A percentile compares a stretch with the other conserved stretches of the same genome.
These are phyloP conservation scores for Tetracladium setigerum DNA, from an alignment of 495 filamentous ascomycete genomes.

Conservation along the genomic window DNA sequence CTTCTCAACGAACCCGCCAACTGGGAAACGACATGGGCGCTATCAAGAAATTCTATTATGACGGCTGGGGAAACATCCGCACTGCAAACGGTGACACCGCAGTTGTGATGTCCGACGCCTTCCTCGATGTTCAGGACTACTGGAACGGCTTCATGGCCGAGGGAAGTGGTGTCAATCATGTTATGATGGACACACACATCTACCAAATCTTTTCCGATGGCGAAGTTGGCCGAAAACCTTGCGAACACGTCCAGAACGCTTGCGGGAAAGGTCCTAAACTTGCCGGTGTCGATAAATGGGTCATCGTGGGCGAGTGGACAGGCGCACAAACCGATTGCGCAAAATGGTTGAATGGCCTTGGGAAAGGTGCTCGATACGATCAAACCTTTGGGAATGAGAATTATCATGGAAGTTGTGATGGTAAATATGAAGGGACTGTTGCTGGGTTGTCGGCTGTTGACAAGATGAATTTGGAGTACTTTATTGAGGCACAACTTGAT, in stretches of 20 bases:
- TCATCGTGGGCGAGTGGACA: conserved; percentile 64
- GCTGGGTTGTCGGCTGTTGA: conserved; percentile 41
- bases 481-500: conserved; percentile 67
- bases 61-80: conserved; percentile 49
- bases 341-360: conserved; percentile 61
- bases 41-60: conserved; percentile 57
- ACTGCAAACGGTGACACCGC: conserved; percentile 42
- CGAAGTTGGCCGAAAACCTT: conserved; percentile 40
- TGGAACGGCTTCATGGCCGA: conserved; percentile 69
- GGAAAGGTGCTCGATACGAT: conserved; percentile 63
- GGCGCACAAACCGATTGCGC: conserved; percentile 70
- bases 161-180: conserved; percentile 42
- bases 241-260: conserved; percentile 41
- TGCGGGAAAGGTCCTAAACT: conserved; percentile 44
- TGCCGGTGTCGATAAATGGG: conserved; percentile 56
- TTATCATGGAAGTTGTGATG: conserved; percentile 51
- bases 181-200: conserved; percentile 63
- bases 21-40: conserved; percentile 37
- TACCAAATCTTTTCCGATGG: conserved; percentile 61
- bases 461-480: conserved; percentile 49
- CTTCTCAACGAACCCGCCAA: conserved; percentile 65
- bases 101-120: conserved; percentile 62
- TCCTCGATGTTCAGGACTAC: conserved; percentile 47
- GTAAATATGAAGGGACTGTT: conserved; percentile 50
- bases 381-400: conserved; percentile 44